Base-by-base conservation (phyloP, 768 basidiomycete genomes). In the Boletus subcaerulescens region DNA sequence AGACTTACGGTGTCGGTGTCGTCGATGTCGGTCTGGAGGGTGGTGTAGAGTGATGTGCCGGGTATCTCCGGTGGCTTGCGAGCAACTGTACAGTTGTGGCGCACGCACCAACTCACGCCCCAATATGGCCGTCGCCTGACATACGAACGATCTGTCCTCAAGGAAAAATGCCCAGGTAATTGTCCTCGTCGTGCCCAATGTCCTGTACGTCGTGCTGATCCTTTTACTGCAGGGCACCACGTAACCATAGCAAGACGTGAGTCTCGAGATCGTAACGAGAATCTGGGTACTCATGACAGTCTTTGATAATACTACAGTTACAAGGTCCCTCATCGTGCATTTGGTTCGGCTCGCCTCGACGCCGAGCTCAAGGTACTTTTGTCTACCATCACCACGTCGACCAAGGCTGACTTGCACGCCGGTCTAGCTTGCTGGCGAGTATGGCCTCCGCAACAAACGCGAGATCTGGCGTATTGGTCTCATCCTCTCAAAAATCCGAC, bases 381-480 rank as follows among this genome's bases (percentile, higher is more conserved):
- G 17, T 26, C 24, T 11, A 5, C n/a, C 22, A 5, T 14, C 36
- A 4, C 48, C n/a, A 14, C 14, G 47, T 56, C 32, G 24, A 45
- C 38, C 13, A 31, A 40, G n/a, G 29, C 48, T 57, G 31, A 54
- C 36, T n/a, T 44, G 48, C 49, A 48, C 48, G 38, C 24, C 36
- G 41, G 15, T 50, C 39, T 66, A 97, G 96, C 95, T 98, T 76
- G 96, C 95, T 50, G 96, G 97, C 77, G 97, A 99, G 79, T 98
- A 95, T 82, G 97, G 97, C 74, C 92, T 98, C 73, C 91, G 95
- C 76, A 98, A 98, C 91, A 99, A 99, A 84, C 91, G 96, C 73
- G 97, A 99, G 80, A 97, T 98, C 80, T 99, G 96, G 97, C 92
- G 97, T 71, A 98, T 99, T 75, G 86, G 93, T 73, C 88, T 99